Percentiles rank a stretch among this genome's conserved stretches.
Conservation (phyloP, 768 basidiomycete species). For the Porpolomopsis calyptriformis region DNA sequence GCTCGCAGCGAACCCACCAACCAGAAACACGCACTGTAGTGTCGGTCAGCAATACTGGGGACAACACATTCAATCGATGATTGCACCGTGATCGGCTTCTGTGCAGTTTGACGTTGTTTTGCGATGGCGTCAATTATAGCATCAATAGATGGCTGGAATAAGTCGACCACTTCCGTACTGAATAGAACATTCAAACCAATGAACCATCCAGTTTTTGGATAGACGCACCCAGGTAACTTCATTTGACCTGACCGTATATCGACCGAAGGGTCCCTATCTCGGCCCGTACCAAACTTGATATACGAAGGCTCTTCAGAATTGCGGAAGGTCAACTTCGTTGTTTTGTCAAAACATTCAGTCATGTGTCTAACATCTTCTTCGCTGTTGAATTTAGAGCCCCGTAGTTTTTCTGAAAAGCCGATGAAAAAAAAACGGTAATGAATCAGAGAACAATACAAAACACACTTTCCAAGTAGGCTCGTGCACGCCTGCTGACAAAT, state of each 20-base stretch:
- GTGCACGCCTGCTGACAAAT: slow-evolving; percentile 37
- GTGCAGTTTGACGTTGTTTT: slow-evolving; percentile 16
- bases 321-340: slow-evolving; percentile 31
- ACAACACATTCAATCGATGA: background rate
- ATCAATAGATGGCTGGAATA: slow-evolving; percentile 29
- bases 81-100: slow-evolving; percentile 23
- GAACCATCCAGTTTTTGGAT: too few species aligned
- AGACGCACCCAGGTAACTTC: slow-evolving; percentile 22
- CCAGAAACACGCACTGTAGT: slow-evolving; percentile 33
- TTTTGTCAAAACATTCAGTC: slow-evolving; percentile 28
- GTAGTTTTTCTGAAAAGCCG: slow-evolving; percentile 21
- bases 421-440: background rate
- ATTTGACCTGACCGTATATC: slow-evolving; percentile 31
- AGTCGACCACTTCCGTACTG: slow-evolving; percentile 25
- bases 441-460: slow-evolving; percentile 1
- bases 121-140: slow-evolving; percentile 25
- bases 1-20: slow-evolving; percentile 44
- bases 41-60: background rate
- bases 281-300: slow-evolving; percentile 31
- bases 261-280: slow-evolving; percentile 25
- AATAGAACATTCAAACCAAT: background rate
- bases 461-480: slow-evolving; percentile 28
- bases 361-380: slow-evolving; percentile 28
- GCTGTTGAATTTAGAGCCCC: slow-evolving; percentile 22
- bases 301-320: slow-evolving; percentile 25